phyloP scores from a whole-genome alignment of 2,329 filamentous ascomycete genomes.

The Purpureocillium takamizusanense region DNA sequence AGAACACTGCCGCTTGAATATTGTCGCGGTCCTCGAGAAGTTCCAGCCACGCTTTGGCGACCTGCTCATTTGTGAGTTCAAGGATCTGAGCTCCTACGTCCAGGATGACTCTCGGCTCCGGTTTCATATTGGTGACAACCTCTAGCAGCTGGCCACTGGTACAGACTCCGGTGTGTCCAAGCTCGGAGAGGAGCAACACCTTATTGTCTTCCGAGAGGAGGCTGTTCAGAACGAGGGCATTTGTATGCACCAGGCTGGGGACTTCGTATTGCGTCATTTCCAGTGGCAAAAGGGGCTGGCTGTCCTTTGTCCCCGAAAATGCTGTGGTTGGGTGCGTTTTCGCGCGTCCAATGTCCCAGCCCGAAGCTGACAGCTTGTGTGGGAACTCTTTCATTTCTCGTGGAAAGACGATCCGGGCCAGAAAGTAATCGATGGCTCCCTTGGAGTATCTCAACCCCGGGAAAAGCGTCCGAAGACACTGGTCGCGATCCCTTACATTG shows the following conservation, averaged over 20 bases:
- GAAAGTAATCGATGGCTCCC: conserved; percentile 49
- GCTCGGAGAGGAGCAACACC: conserved; percentile 11
- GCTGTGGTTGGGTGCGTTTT: conserved; percentile 44
- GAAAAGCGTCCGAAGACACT: conserved; percentile 40
- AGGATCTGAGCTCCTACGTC: conserved; percentile 65
- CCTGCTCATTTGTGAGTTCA: conserved; percentile 46
- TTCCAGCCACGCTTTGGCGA: conserved; percentile 45
- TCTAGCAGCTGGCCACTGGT: conserved; percentile 31
- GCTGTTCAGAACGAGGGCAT: conserved; percentile 52
- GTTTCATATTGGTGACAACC: conserved; percentile 24
- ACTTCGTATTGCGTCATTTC: conserved; percentile 45
- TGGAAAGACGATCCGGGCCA: conserved; percentile 47
- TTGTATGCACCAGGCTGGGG: conserved; percentile 46
- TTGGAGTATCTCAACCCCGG: conserved; percentile 41
- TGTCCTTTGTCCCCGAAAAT: conserved; percentile 61
- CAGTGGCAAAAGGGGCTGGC: conserved; percentile 42
- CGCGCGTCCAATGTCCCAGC: conserved; percentile 49
- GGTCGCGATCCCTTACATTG: conserved; percentile 44
- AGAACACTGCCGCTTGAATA: conserved; percentile 38
- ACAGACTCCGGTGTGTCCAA: neutral
- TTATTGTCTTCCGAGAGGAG: conserved; percentile 44
- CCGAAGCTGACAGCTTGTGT: conserved; percentile 50
- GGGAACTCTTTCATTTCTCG: conserved; percentile 54
- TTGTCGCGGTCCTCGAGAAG: neutral
- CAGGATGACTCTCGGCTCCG: conserved; percentile 47